Percentiles rank a stretch among this genome's conserved stretches.
Evolutionary conservation across 2,329 filamentous ascomycete species (phyloP).

Genomic region (Thelonectria olida): DNA sequence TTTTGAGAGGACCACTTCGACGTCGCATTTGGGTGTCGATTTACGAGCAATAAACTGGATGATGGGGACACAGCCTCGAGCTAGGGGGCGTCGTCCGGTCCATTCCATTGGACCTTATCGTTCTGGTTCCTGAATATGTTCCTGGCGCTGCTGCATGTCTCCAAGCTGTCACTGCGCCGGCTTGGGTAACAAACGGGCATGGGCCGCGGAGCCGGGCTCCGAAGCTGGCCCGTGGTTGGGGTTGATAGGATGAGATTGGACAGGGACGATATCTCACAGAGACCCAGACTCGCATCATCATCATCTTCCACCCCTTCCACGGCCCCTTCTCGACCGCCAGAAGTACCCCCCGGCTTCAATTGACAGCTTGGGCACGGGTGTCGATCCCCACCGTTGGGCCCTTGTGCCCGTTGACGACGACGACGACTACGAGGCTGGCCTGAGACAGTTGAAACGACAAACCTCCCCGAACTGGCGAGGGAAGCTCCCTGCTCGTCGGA

Average conservation of each 20-base stretch:
- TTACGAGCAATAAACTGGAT: not conserved
- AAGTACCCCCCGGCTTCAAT: not conserved
- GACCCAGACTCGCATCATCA: not conserved
- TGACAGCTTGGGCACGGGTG: slow-evolving; percentile 30
- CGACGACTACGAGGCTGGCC: not conserved
- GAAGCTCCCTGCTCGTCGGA: not conserved
- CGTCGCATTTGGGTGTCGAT: not conserved
- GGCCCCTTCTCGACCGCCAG: not conserved
- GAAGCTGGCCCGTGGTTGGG: slow-evolving; percentile 13
- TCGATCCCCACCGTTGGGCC: slow-evolving; percentile 9
- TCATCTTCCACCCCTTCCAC: not conserved
- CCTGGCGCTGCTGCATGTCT: not conserved
- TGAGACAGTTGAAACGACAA: slow-evolving; percentile 28
- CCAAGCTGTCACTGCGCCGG: slow-evolving; percentile 16
- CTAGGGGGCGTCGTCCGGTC: slow-evolving; percentile 5
- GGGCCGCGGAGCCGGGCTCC: slow-evolving; percentile 13
- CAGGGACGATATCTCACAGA: slow-evolving; percentile 1
- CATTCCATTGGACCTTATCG: not conserved
- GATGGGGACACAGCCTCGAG: not conserved
- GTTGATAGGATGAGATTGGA: slow-evolving; percentile 15
- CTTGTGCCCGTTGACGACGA: not conserved
- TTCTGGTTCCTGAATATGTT: not conserved
- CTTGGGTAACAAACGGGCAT: not conserved
- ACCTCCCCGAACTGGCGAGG: no score
- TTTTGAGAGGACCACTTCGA: not conserved